phyloP scores from a whole-genome alignment of 176 grass and related monocot species.

The Elymus sibiricus region DNA sequence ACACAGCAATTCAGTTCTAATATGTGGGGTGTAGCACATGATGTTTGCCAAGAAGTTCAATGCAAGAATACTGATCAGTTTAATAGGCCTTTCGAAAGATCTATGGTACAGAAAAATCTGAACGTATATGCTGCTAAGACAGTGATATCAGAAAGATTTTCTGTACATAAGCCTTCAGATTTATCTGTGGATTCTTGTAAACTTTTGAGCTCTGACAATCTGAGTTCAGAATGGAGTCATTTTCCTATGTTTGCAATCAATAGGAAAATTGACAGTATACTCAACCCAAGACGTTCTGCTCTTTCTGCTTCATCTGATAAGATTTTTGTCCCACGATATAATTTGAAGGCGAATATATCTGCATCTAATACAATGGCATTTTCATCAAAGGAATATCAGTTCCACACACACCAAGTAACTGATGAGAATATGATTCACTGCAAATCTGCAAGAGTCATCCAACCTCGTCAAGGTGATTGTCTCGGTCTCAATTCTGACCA shows the following conservation, averaged over 20 bases:
- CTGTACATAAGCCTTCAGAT: conserved; percentile 45
- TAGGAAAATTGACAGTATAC: conserved; percentile 60
- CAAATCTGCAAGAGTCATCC: conserved; percentile 31
- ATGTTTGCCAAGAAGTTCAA: conserved; percentile 50
- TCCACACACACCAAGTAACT: conserved; percentile 26
- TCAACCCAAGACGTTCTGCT: conserved; percentile 47
- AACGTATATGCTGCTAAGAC: conserved; percentile 40
- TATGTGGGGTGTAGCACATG: conserved; percentile 23
- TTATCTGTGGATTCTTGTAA: conserved; percentile 26
- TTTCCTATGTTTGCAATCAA: conserved; percentile 80
- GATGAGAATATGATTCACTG: conserved; percentile 20
- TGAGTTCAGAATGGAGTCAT: conserved; percentile 37
- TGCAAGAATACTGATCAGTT: conserved; percentile 28
- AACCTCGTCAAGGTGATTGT: conserved; percentile 24
- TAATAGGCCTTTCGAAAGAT: conserved; percentile 39
- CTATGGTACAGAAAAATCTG: conserved; percentile 44
- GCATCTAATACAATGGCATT: conserved; percentile 40
- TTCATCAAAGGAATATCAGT: conserved; percentile 43
- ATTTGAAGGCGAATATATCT: conserved; percentile 41
- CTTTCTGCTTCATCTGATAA: conserved; percentile 22
- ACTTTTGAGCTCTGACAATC: conserved; percentile 37
- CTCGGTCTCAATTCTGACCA: conserved; percentile 40
- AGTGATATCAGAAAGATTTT: conserved; percentile 49
- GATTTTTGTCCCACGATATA: conserved; percentile 33
- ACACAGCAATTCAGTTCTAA: conserved; percentile 31